Evolutionary conservation across 208 protist species (phyloP), one percentile per base, ranked within the genome.

Genomic region (Blechomonas ayalai): DNA sequence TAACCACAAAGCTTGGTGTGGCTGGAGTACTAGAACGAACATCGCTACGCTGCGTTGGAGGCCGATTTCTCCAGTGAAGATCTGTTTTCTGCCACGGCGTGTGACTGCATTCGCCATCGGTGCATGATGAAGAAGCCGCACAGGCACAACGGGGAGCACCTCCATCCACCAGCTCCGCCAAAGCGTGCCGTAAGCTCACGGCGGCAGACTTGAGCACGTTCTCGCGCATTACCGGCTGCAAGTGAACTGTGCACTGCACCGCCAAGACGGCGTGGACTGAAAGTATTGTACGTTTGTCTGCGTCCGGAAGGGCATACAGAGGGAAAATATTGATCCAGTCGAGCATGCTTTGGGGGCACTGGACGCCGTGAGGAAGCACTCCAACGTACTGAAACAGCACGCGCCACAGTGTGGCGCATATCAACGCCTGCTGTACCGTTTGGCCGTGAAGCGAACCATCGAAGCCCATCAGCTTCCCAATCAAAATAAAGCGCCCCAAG

Each of bases 241-340:
- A 33, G 1, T 0, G 32, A 2, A 76, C 4, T 4, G 20, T 27
- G 7, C 34, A 33, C 13, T 63, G 41, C n/a, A 46, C 28, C 12
- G 52, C 27, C 5, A 58, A 31, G 19, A 59, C 56, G 23, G 54
- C 57, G 39, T 75, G 66, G 9, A 83, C 56, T n/a, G 38, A 24
- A 24, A 83, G 64, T 32, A 83, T 31, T 2, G 16, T 52, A n/a
- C 44, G 54, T 47, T 76, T 79, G 36, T 38, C 67, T 18, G 57
- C 47, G 4, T 68, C 37, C 47, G 48, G 55, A 18, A 83, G 20
- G 28, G 52, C 45, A 45, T 83, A 83, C 18, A 83, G 35, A 12
- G 74, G 74, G 39, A 83, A 73, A 4, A 78, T 28, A 20, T 59
- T 43, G 18, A 83, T 61, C 74, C 74, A 83, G 42, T 62, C 48